Evolutionary conservation across 73 alveolate genomes (phyloP).

Genomic region (Paramecium primaurelia): DNA sequence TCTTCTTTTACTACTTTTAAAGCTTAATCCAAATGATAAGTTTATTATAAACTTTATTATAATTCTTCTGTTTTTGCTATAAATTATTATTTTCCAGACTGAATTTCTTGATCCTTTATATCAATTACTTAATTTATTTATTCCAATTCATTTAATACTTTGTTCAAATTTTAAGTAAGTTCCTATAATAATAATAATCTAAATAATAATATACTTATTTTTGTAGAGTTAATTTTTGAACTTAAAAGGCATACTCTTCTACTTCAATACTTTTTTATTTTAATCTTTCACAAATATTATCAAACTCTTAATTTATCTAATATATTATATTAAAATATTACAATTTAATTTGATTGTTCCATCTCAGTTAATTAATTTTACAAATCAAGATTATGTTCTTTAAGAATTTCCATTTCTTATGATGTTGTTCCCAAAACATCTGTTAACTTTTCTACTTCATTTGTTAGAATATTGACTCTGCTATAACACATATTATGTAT

Average conservation of each 20-base stretch:
- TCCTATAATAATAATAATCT: background rate
- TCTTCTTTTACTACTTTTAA: background rate
- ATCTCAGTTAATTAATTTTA: background rate
- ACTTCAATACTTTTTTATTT: background rate
- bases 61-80: slow-evolving; percentile 31
- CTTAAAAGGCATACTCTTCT: background rate
- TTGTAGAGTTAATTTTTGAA: background rate
- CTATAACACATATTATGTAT: slow-evolving; percentile 31
- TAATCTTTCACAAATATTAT: background rate
- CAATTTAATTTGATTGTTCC: background rate
- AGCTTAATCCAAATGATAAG: slow-evolving; percentile 26
- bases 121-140: background rate
- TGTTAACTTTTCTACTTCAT: slow-evolving; percentile 14
- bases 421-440: background rate
- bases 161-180: background rate
- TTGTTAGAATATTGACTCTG: background rate
- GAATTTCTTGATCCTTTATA: background rate
- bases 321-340: background rate
- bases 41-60: background rate
- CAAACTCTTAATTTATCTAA: slow-evolving; percentile 9
- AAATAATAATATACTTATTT: background rate
- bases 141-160: background rate
- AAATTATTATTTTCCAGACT: background rate
- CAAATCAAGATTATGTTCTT: background rate
- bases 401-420: background rate